A percentile compares a stretch with the other conserved stretches of the same genome.
Evolutionary conservation across 257 asterid species (phyloP).

Genomic region (Ilex aquifolium): DNA sequence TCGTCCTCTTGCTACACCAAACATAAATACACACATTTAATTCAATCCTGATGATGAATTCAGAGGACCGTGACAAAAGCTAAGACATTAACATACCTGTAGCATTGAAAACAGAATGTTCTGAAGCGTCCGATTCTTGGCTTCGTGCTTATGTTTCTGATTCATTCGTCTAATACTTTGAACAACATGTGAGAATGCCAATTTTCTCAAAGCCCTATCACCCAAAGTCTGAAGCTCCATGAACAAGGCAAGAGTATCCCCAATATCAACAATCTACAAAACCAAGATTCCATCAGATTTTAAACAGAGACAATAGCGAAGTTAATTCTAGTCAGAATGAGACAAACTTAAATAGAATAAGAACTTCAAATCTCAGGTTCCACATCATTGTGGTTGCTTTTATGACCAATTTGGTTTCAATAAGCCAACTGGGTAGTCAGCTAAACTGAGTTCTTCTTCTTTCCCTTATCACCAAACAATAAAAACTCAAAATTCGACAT

Average conservation of each 20-base stretch:
- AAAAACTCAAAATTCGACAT: not conserved
- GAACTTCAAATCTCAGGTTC: not conserved
- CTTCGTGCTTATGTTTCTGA: constrained; percentile 85
- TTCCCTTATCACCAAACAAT: not conserved
- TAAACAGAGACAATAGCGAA: not conserved
- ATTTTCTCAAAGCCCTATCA: constrained; percentile 48
- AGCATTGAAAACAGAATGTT: constrained; percentile 65
- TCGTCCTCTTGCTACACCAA: constrained; percentile 78
- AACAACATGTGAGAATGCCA: constrained; percentile 74
- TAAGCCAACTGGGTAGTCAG: not conserved
- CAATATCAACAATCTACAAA: constrained; percentile 53
- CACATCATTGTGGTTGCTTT: not conserved
- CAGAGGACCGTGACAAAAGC: not conserved
- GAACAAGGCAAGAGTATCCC: constrained; percentile 62
- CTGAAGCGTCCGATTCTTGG: constrained; percentile 73
- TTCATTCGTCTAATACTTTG: constrained; percentile 68
- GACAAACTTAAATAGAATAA: too few relatives aligned
- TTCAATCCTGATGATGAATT: not conserved
- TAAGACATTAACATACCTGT: constrained; percentile 45
- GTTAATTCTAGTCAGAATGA: not conserved
- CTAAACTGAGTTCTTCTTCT: too few relatives aligned
- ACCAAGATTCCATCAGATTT: not conserved
- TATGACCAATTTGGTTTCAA: not conserved
- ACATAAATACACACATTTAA: constrained; percentile 14
- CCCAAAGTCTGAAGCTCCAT: constrained; percentile 91